A percentile compares a stretch with the other conserved stretches of the same genome.
Evolutionary conservation across 2,329 filamentous ascomycete species (phyloP).

Genomic region (Trichophyton mentagrophytes): DNA sequence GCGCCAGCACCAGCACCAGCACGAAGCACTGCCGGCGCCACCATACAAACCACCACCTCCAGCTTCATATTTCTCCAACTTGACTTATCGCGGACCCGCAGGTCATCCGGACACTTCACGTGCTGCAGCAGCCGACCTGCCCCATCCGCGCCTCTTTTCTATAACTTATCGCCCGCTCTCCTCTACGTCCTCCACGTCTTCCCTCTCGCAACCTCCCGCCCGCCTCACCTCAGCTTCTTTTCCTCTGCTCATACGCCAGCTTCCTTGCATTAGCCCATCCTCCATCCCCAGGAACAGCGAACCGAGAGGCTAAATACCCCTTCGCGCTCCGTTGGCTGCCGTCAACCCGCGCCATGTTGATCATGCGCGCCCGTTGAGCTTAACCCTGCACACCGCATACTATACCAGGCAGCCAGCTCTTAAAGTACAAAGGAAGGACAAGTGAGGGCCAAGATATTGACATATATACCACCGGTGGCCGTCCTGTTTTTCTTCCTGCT

Average conservation of each 20-base stretch:
- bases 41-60: neutral
- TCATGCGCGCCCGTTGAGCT: slow-evolving; percentile 4
- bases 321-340: slow-evolving; percentile 6
- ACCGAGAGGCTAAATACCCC: slow-evolving; percentile 2
- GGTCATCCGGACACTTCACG: slow-evolving; percentile 13
- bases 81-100: neutral
- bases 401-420: neutral
- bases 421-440: neutral
- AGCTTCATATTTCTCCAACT: neutral
- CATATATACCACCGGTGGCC: neutral
- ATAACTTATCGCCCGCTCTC: neutral
- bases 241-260: neutral
- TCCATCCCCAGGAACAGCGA: neutral
- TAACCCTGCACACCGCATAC: neutral
- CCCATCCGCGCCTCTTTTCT: slow-evolving; percentile 3
- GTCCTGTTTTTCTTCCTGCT: no score
- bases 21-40: no score
- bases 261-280: slow-evolving; percentile 3
- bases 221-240: neutral
- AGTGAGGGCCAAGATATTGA: neutral
- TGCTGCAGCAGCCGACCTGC: slow-evolving; percentile 4
- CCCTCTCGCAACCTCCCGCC: neutral
- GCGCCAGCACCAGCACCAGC: no score
- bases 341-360: slow-evolving; percentile 2
- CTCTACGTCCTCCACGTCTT: neutral